Base-by-base conservation (phyloP, 495 filamentous ascomycete genomes). In the Aspergillus cristatus region DNA sequence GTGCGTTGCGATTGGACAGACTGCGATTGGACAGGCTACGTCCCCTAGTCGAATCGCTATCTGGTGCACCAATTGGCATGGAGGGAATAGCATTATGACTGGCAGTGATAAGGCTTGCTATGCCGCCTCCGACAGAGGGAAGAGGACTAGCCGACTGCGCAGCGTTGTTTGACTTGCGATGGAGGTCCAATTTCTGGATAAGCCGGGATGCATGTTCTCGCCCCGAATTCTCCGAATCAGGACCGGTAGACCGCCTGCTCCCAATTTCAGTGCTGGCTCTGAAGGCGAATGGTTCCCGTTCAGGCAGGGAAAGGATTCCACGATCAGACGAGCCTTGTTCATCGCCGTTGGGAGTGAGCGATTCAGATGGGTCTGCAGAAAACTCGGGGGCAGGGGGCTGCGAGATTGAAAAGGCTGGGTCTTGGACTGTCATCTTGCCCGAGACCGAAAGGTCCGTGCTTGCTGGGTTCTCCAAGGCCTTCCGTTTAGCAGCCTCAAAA, bases 371-470 rank as follows among this genome's bases (percentile, higher is more conserved):
- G 47, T 83, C 87, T 25, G 86, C 84, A 8, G 86, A 81, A 52
- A 95, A 94, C 51, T 94, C 89, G 3, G 84, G 82, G 1, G 91
- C 82, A 31, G 82, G 80, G 12, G 91, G 83, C 14, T 86, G 82
- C 6, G 82, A 94, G 46, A 98, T 89, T 7, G 88, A 78, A 61
- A 97, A 97, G 10, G 91, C 93, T 22, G 86, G 82, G 57, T 95
- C 88, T 35, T 71, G 65, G 22, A 66, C 57, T 15, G 54, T 58
- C 18, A 72, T 49, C 29, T 77, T 78, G 6, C 73, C 74, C 8
- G 71, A 67, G 2, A 74, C 54, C n/a, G 73, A 67, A 32, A 75
- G 59, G 41, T 75, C 79, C 22, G 60, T 78, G 64, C 65, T 85
- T 47, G 65, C 74, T 57, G 65, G 77, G 49, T 82, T 78, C 53